Percentiles rank a stretch among this genome's conserved stretches.
These are phyloP conservation scores for Ottelia alismoides DNA, from an alignment of 106 monocot species.

Conservation along the genomic window DNA sequence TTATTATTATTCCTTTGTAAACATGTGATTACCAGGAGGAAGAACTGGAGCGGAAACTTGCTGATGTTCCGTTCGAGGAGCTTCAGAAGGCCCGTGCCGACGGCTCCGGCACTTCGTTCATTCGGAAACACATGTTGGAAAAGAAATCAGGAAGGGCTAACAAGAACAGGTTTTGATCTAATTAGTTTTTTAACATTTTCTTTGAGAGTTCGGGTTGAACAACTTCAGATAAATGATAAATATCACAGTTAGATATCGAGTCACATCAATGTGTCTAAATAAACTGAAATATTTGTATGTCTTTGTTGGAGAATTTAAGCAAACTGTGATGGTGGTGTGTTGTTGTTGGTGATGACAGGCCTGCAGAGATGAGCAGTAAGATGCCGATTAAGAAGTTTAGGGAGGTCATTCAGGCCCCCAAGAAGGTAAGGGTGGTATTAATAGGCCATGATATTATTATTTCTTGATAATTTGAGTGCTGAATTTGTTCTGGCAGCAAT, in stretches of 20 bases:
- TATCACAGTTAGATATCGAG: too few relatives aligned
- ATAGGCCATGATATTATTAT: too few relatives aligned
- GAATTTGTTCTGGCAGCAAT: too few relatives aligned
- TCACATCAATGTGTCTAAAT: too few relatives aligned
- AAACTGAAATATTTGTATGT: background rate
- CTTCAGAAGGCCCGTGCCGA: slow-evolving; percentile 63
- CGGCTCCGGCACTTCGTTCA: slow-evolving; percentile 33
- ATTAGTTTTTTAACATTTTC: background rate
- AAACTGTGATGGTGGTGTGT: too few relatives aligned
- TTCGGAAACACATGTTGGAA: slow-evolving; percentile 5
- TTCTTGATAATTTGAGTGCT: too few relatives aligned
- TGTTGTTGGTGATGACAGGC: slow-evolving; percentile 23
- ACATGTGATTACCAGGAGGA: too few relatives aligned
- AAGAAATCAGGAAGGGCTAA: slow-evolving; percentile 40
- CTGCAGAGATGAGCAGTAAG: slow-evolving; percentile 80
- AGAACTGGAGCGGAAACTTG: slow-evolving; percentile 51
- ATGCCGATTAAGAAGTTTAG: slow-evolving; percentile 43
- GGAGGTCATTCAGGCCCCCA: slow-evolving; percentile 74
- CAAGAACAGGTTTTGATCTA: slow-evolving; percentile 57
- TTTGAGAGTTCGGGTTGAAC: background rate
- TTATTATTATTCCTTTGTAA: too few relatives aligned
- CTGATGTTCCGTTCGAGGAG: slow-evolving; percentile 65
- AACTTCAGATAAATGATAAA: too few relatives aligned
- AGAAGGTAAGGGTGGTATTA: too few relatives aligned
- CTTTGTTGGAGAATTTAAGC: background rate